These are phyloP conservation scores for Penicillium maclennaniae DNA, from an alignment of 495 filamentous ascomycete species.

Conservation along the genomic window DNA sequence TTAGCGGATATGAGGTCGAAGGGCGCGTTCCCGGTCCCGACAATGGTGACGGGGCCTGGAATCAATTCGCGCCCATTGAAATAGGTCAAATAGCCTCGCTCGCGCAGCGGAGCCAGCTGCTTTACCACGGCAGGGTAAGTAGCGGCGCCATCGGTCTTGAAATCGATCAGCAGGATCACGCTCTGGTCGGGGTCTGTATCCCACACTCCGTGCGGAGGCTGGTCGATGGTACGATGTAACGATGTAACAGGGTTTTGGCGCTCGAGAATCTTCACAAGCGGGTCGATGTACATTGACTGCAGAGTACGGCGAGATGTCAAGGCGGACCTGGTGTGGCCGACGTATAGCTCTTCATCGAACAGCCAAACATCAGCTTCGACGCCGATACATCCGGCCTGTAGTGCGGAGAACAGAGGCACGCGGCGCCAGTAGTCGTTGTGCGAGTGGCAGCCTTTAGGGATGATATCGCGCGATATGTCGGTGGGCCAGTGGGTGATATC, in stretches of 20 bases:
- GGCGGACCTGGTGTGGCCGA: conserved; percentile 50
- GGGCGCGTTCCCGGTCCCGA: conserved; percentile 75
- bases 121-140: conserved; percentile 51
- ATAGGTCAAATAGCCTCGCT: conserved; percentile 58
- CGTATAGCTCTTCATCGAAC: conserved; percentile 61
- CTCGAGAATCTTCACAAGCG: conserved; percentile 49
- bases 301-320: conserved; percentile 50
- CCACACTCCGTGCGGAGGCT: conserved; percentile 37
- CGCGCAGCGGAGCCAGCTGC: conserved; percentile 64
- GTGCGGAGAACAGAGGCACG: conserved; percentile 64
- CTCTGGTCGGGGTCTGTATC: conserved; percentile 54
- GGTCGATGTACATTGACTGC: conserved; percentile 52
- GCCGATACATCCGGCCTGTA: conserved; percentile 61
- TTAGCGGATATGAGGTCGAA: conserved; percentile 57
- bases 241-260: conserved; percentile 42
- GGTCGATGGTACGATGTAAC: conserved; percentile 24
- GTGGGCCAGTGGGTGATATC: conserved; percentile 64
- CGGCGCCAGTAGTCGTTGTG: conserved; percentile 90
- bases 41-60: conserved; percentile 64
- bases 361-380: conserved; percentile 91
- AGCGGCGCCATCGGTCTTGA: conserved; percentile 55
- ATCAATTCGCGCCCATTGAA: conserved; percentile 48
- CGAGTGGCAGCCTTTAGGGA: conserved; percentile 64
- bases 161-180: conserved; percentile 65
- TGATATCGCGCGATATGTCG: conserved; percentile 67